These are phyloP conservation scores for Filobasidium floriforme DNA, from an alignment of 768 basidiomycete species.

Conservation along the genomic window DNA sequence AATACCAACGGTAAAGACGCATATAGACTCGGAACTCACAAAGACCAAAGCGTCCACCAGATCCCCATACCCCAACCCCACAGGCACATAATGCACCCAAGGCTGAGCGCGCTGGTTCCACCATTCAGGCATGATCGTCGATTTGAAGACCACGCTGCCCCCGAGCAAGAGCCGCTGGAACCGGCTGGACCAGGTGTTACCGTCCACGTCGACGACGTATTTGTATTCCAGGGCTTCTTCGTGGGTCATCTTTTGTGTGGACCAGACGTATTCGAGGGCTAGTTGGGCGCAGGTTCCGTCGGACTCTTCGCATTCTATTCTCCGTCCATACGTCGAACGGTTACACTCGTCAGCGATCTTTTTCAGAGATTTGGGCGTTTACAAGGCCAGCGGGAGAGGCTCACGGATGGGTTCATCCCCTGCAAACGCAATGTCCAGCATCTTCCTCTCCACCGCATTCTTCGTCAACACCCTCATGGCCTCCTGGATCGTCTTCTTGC, in stretches of 20 bases:
- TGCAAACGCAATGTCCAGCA: constrained; percentile 35
- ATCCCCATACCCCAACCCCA: constrained; percentile 22
- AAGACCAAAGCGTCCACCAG: constrained; percentile 10
- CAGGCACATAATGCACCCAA: constrained; percentile 38
- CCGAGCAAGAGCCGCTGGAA: constrained; percentile 36
- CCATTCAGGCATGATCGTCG: constrained; percentile 43
- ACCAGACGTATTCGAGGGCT: constrained; percentile 27
- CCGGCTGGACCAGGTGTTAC: constrained; percentile 42
- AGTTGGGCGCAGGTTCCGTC: constrained; percentile 42
- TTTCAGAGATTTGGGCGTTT: too few relatives aligned
- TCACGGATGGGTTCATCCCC: constrained; percentile 32
- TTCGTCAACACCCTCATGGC: constrained; percentile 6
- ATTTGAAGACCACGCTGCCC: constrained; percentile 38
- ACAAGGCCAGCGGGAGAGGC: not conserved
- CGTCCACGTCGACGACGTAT: constrained; percentile 43
- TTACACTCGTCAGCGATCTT: too few relatives aligned
- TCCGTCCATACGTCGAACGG: too few relatives aligned
- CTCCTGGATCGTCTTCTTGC: not conserved
- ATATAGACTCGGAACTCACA: constrained; percentile 7
- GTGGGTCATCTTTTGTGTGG: constrained; percentile 22
- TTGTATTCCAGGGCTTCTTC: constrained; percentile 34
- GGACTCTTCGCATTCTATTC: constrained; percentile 31
- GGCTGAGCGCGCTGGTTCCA: constrained; percentile 43
- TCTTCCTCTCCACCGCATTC: constrained; percentile 10
- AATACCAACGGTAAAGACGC: too few relatives aligned